phyloP scores from a whole-genome alignment of 805 yeast genomes.

The Metschnikowia sp. region DNA sequence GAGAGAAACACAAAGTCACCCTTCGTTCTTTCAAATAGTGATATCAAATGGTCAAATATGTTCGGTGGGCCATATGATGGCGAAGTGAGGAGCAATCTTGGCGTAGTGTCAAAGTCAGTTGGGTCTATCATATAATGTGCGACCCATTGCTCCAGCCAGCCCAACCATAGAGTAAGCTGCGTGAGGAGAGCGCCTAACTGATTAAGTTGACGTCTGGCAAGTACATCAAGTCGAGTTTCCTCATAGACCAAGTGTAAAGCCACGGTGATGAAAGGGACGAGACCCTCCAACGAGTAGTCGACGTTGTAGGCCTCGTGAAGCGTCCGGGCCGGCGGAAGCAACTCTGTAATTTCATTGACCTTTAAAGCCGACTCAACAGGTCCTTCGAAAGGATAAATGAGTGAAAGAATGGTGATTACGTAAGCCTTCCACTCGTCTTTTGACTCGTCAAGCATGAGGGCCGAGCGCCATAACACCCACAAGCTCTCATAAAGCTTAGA shows the following conservation, averaged over 20 bases:
- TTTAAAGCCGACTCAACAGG: slow-evolving; percentile 1
- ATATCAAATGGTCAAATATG: slow-evolving; percentile 51
- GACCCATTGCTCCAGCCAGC: slow-evolving; percentile 71
- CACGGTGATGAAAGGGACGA: slow-evolving; percentile 60
- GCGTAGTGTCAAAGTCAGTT: slow-evolving; percentile 32
- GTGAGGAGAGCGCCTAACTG: slow-evolving; percentile 54
- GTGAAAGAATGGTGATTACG: slow-evolving; percentile 47
- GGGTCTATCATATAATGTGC: slow-evolving; percentile 46
- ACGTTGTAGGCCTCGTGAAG: slow-evolving; percentile 25
- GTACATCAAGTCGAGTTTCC: slow-evolving; percentile 60
- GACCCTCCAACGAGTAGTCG: slow-evolving; percentile 45
- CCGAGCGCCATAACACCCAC: slow-evolving; percentile 63
- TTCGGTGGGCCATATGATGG: slow-evolving; percentile 59
- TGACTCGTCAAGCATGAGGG: slow-evolving; percentile 40
- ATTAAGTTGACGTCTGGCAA: slow-evolving; percentile 32
- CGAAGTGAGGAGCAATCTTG: slow-evolving; percentile 42
- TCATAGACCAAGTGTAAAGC: slow-evolving; percentile 77
- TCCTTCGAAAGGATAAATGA: slow-evolving; percentile 44
- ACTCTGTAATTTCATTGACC: slow-evolving; percentile 27
- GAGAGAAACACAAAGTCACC: slow-evolving; percentile 63
- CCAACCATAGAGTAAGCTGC: slow-evolving; percentile 62
- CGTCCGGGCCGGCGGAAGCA: slow-evolving; percentile 30
- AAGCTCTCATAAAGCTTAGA: slow-evolving; percentile 53
- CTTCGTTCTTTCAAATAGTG: slow-evolving; percentile 43
- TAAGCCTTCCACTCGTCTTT: slow-evolving; percentile 61